These are phyloP conservation scores for Wickerhamomyces kurtzmanii DNA, from an alignment of 805 yeast species.

Conservation along the genomic window DNA sequence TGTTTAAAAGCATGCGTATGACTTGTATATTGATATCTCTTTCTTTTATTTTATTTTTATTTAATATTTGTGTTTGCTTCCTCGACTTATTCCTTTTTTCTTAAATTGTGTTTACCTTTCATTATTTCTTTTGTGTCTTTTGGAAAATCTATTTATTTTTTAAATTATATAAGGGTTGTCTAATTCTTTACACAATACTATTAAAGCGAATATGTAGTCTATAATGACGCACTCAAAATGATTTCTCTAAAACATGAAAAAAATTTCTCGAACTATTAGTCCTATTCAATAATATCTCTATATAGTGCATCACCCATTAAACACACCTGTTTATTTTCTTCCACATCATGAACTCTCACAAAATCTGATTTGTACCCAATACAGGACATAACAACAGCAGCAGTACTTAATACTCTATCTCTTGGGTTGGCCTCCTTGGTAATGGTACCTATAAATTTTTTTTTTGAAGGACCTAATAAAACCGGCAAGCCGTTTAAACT, in stretches of 20 bases:
- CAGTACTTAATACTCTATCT: conserved; percentile 69
- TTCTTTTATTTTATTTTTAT: conserved; percentile 1
- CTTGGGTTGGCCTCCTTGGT: conserved; percentile 46
- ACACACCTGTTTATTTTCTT: conserved; percentile 42
- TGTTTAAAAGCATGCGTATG: neutral
- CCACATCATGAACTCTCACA: conserved; percentile 82
- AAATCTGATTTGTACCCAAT: conserved; percentile 69
- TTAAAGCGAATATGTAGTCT: conserved; percentile 1
- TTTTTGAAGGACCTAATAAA: conserved; percentile 82
- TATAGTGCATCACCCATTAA: conserved; percentile 70
- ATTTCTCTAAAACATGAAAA: conserved; percentile 6
- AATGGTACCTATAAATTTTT: conserved; percentile 72
- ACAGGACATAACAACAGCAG: conserved; percentile 65
- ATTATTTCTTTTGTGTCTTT: neutral
- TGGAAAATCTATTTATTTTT: too few relatives aligned
- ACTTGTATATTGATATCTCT: too few relatives aligned
- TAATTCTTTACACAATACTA: conserved; percentile 1
- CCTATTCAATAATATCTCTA: conserved; percentile 17
- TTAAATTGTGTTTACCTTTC: conserved; percentile 1
- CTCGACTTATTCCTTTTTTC: too few relatives aligned
- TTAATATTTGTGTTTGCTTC: too few relatives aligned
- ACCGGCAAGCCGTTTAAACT: conserved; percentile 38
- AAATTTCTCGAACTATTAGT: conserved; percentile 2
- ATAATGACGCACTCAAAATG: conserved; percentile 1
- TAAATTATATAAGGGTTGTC: too few relatives aligned